A percentile compares a stretch with the other conserved stretches of the same genome.
Evolutionary conservation across 345 rosid species (phyloP).

Genomic region (Rhizophora apiculata): DNA sequence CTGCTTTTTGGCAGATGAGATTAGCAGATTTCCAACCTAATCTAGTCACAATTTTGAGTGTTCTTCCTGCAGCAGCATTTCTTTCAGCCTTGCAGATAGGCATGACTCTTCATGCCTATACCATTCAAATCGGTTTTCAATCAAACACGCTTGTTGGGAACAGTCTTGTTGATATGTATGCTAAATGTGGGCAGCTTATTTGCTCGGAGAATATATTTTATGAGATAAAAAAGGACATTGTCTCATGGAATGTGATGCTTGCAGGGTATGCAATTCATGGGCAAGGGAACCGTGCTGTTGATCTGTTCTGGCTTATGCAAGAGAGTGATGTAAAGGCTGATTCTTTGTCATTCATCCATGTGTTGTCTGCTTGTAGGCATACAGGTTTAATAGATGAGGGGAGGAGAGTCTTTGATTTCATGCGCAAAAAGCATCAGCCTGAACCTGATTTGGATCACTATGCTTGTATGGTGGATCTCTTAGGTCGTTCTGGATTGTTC

Average conservation of each 20-base stretch:
- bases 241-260: constrained; percentile 63
- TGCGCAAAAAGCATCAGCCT: constrained; percentile 36
- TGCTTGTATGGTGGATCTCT: constrained; percentile 60
- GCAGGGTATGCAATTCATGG: constrained; percentile 56
- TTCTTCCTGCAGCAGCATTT: constrained; percentile 48
- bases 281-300: constrained; percentile 43
- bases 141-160: constrained; percentile 38
- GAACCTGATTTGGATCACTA: constrained; percentile 44
- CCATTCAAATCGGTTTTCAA: constrained; percentile 40
- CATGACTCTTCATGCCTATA: constrained; percentile 45
- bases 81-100: constrained; percentile 45
- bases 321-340: constrained; percentile 31
- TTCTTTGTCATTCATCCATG: constrained; percentile 43
- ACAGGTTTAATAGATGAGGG: constrained; percentile 58
- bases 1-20: constrained; percentile 44
- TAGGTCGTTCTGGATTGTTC: constrained; percentile 60
- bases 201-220: constrained; percentile 35
- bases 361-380: constrained; percentile 66
- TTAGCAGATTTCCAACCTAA: constrained; percentile 40
- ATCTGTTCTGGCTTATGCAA: constrained; percentile 52
- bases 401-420: constrained; percentile 37
- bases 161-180: constrained; percentile 62
- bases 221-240: constrained; percentile 40
- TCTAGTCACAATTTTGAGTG: constrained; percentile 39
- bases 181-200: constrained; percentile 54